Conservation (phyloP, 2,329 filamentous ascomycete species). For the Colletotrichum sp. region DNA sequence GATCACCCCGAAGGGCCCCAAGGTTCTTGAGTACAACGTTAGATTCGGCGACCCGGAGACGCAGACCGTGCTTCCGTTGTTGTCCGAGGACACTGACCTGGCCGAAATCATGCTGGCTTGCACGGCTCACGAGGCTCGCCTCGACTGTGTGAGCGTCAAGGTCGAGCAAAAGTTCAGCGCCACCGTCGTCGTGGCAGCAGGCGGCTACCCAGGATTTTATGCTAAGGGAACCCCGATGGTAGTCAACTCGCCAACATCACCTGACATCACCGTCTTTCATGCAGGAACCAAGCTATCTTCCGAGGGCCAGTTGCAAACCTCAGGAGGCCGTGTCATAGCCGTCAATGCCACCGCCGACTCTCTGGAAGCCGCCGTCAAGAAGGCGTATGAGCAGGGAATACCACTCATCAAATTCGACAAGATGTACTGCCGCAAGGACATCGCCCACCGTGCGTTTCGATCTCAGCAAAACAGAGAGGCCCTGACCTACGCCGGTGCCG, state of each 20-base stretch:
- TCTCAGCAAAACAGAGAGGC: constrained; percentile 46
- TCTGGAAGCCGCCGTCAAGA: constrained; percentile 77
- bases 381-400: constrained; percentile 77
- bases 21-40: constrained; percentile 88
- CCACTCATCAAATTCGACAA: constrained; percentile 75
- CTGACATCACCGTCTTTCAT: constrained; percentile 77
- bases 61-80: constrained; percentile 78
- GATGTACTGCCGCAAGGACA: constrained; percentile 88
- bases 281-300: constrained; percentile 73
- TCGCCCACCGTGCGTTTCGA: constrained; percentile 77
- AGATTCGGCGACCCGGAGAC: constrained; percentile 90
- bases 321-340: constrained; percentile 86
- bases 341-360: constrained; percentile 71
- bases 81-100: constrained; percentile 78
- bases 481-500: constrained; percentile 91
- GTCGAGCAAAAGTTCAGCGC: constrained; percentile 72
- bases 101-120: constrained; percentile 86
- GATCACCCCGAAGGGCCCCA: constrained; percentile 78
- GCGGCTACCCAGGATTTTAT: constrained; percentile 83
- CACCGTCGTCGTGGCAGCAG: constrained; percentile 85
- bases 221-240: constrained; percentile 69
- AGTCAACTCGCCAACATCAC: constrained; percentile 38
- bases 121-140: constrained; percentile 62
- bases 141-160: constrained; percentile 69
- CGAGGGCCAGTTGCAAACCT: constrained; percentile 66